A percentile compares a stretch with the other conserved stretches of the same genome.
Conservation (phyloP, 352 stramenopile genomes). For the Globisporangium yorkense region DNA sequence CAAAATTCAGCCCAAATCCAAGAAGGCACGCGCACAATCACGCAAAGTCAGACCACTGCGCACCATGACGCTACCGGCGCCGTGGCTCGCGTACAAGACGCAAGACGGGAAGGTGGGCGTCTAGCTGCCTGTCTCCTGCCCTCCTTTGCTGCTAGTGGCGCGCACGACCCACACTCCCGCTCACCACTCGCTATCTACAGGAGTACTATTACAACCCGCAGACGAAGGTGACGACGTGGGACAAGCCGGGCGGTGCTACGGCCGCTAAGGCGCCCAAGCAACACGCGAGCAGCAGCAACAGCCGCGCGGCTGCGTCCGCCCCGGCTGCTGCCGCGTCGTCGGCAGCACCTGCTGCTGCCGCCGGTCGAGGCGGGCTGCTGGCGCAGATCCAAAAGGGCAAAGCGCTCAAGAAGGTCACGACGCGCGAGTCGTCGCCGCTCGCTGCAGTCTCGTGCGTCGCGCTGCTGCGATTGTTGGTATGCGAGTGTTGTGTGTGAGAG, state of each 20-base stretch:
- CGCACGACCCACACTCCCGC: not conserved
- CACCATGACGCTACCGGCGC: constrained; percentile 69
- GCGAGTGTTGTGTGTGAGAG: not conserved
- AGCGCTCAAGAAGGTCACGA: constrained; percentile 74
- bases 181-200: constrained; percentile 15
- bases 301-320: not conserved
- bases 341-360: constrained; percentile 21
- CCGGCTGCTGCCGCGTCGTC: constrained; percentile 2
- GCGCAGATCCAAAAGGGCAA: constrained; percentile 68
- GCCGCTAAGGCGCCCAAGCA: constrained; percentile 33
- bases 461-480: not conserved
- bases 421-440: constrained; percentile 61
- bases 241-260: constrained; percentile 34
- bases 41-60: not conserved
- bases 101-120: constrained; percentile 67
- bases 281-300: constrained; percentile 21
- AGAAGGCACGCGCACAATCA: not conserved
- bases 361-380: constrained; percentile 44
- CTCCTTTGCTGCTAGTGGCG: not conserved
- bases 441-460: constrained; percentile 24
- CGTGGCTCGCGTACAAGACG: constrained; percentile 86
- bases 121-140: not conserved
- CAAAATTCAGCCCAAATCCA: too few relatives aligned
- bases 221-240: constrained; percentile 87
- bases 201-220: constrained; percentile 90